Base-by-base conservation (phyloP, 176 grass and related monocot species). In the Oryza glaberrima region DNA sequence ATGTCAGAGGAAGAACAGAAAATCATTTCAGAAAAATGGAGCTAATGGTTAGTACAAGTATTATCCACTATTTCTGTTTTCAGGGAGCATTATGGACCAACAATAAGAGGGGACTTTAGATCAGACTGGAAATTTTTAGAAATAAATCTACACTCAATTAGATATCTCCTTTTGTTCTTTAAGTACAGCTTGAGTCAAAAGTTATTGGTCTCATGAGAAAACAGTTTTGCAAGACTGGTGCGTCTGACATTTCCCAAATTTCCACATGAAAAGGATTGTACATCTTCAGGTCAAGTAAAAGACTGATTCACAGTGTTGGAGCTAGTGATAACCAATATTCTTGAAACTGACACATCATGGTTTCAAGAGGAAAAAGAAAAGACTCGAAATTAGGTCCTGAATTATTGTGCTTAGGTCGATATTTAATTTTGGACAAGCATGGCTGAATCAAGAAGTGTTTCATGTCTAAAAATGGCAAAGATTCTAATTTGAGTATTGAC, bases 31-130 rank as follows among this genome's bases (percentile, higher is more conserved):
- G 67, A 73, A 15, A 38, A 36, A 54, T 7, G 35, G 67, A 36
- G 51, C 20, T 54, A 54, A 14, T 77, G 17, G 44, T 17, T 81
- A 10, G 58, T 77, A 25, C 28, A 68, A 72, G 17, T 36, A 16
- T 78, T 72, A 6, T 44, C 23, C 22, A 9, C 35, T 80, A 56
- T 73, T 83, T 86, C 35, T 80, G 34, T 78, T 83, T 90, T 16
- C 7, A 82, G 36, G 67, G 46, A 36, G 78, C 73, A 90, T 0
- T 72, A 75, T 72, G 3, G 77, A 19, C 60, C 4, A 9, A 86
- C 2, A 73, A 76, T 36, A 17, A 81, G 16, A 64, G 19, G 64
- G 20, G 25, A 15, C 67, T n/a, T 25, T 67, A 66, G 35, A 20
- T 17, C 32, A 80, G 2, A 61, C 70, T 28, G 3, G 4, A 26